Conservation (phyloP, 2,329 filamentous ascomycete genomes). For the Epichloe sylvatica region DNA sequence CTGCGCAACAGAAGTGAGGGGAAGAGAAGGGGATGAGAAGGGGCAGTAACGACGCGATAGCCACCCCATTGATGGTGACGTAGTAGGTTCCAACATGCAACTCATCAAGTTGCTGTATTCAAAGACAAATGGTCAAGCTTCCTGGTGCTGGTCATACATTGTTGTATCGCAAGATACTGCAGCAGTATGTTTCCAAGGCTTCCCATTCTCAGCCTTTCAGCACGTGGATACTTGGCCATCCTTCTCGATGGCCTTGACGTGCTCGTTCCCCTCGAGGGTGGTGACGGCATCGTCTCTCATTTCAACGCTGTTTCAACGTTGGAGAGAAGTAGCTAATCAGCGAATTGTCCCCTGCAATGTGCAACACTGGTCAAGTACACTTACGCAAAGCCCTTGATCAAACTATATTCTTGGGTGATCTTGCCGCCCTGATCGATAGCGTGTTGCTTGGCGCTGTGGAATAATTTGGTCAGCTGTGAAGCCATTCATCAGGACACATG, state of each 20-base stretch:
- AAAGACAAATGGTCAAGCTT: too few species aligned
- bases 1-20: too few species aligned
- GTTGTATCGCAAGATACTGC: too few species aligned
- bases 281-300: slow-evolving; percentile 54
- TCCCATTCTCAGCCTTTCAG: slow-evolving; percentile 26
- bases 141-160: too few species aligned
- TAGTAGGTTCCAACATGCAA: too few species aligned
- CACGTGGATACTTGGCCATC: slow-evolving; percentile 60
- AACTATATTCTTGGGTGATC: slow-evolving; percentile 68
- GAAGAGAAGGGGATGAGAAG: too few species aligned
- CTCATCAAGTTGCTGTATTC: too few species aligned
- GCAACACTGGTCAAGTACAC: slow-evolving; percentile 19
- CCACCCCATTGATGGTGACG: too few species aligned
- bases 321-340: not conserved
- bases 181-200: too few species aligned
- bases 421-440: slow-evolving; percentile 64
- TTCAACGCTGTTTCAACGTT: slow-evolving; percentile 45
- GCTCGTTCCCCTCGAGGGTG: slow-evolving; percentile 52
- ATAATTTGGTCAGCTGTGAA: not conserved
- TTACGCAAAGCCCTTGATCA: slow-evolving; percentile 91
- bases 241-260: slow-evolving; percentile 61
- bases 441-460: slow-evolving; percentile 57
- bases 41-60: too few species aligned
- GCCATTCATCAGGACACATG: not conserved
- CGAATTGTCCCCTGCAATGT: not conserved